phyloP scores from a whole-genome alignment of 768 basidiomycete species.

The Mycena maculata region DNA sequence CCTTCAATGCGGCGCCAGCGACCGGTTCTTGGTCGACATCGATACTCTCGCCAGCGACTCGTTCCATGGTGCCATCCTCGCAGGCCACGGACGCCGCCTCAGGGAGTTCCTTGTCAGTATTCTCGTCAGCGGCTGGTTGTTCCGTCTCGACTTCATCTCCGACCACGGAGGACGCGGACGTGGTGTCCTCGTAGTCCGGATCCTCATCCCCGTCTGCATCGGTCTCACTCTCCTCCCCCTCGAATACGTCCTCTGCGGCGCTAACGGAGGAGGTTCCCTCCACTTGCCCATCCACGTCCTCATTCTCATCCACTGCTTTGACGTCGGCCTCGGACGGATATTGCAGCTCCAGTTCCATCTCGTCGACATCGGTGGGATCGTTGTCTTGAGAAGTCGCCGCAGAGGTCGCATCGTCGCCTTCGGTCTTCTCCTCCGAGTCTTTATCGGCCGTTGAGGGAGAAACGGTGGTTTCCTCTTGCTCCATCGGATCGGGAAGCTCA shows the following conservation, averaged over 20 bases:
- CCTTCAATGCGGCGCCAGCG: too few species aligned
- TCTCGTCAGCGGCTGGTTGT: neutral
- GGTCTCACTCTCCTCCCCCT: conserved; percentile 37
- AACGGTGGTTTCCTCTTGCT: conserved; percentile 6
- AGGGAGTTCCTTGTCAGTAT: conserved; percentile 2
- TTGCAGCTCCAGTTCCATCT: conserved; percentile 9
- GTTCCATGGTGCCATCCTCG: too few species aligned
- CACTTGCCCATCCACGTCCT: neutral
- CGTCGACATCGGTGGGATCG: neutral
- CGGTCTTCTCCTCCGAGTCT: conserved; percentile 20
- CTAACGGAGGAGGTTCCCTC: neutral
- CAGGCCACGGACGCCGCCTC: too few species aligned
- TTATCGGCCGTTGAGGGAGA: neutral
- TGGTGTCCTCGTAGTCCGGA: conserved; percentile 43
- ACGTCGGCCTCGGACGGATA: conserved; percentile 9
- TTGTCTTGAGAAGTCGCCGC: conserved; percentile 15
- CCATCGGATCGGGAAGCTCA: conserved; percentile 29
- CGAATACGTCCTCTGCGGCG: conserved; percentile 17
- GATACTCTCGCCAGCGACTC: too few species aligned
- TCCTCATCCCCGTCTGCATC: conserved; percentile 53
- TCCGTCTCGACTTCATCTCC: neutral
- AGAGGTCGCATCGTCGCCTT: conserved; percentile 15
- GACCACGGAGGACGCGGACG: conserved; percentile 15
- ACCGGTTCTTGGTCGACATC: too few species aligned
- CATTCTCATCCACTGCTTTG: neutral